Conservation (phyloP, 2,329 filamentous ascomycete genomes). For the Trichophyton rubrum region DNA sequence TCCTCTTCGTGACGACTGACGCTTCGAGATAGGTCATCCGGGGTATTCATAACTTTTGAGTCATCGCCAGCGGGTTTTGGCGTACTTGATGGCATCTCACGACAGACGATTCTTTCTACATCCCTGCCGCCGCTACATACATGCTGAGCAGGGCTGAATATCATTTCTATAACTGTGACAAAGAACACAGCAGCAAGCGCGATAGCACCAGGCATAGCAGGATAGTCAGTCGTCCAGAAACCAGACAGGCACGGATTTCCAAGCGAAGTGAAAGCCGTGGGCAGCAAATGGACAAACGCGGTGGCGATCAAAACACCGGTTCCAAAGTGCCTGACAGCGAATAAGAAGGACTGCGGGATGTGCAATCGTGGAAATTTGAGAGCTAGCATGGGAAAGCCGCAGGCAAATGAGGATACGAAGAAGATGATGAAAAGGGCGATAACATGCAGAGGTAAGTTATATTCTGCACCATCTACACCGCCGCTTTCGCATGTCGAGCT, state of each 20-base stretch:
- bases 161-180: conserved; percentile 44
- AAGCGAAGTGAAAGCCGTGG: conserved; percentile 54
- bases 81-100: neutral
- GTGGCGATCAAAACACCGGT: conserved; percentile 79
- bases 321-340: conserved; percentile 61
- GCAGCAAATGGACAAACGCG: conserved; percentile 66
- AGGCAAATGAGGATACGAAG: conserved; percentile 42
- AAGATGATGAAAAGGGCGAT: conserved; percentile 53
- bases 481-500: conserved; percentile 18
- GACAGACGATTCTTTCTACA: conserved; percentile 4
- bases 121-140: conserved; percentile 15
- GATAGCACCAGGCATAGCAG: conserved; percentile 38
- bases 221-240: conserved; percentile 37
- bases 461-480: conserved; percentile 25
- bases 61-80: neutral
- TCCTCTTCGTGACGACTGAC: conserved; percentile 15
- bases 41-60: conserved; percentile 6
- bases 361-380: conserved; percentile 46
- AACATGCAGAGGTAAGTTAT: conserved; percentile 52
- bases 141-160: conserved; percentile 33
- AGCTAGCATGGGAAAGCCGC: conserved; percentile 54
- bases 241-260: conserved; percentile 49
- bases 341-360: conserved; percentile 49
- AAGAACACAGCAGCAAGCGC: conserved; percentile 34
- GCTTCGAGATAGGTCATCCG: conserved; percentile 14